phyloP scores from a whole-genome alignment of 345 rosid genomes.

The Citrus maxima region DNA sequence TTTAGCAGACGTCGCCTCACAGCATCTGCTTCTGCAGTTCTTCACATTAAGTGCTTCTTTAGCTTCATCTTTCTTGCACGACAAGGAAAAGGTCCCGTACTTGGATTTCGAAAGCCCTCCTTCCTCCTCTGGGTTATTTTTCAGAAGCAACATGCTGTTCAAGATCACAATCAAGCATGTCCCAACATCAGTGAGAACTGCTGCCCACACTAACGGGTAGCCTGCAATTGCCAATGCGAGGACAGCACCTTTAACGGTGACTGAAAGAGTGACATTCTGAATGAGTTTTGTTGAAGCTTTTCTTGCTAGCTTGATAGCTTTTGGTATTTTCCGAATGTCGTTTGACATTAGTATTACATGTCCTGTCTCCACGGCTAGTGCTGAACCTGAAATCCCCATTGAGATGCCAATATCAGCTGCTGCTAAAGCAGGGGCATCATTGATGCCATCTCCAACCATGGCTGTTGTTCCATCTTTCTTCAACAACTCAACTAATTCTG shows the following conservation, averaged over 20 bases:
- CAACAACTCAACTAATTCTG: conserved; percentile 17
- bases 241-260: conserved; percentile 57
- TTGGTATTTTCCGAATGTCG: conserved; percentile 69
- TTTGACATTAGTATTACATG: conserved; percentile 79
- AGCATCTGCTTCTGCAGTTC: neutral
- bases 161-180: conserved; percentile 73
- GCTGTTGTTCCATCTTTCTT: conserved; percentile 58
- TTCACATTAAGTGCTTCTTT: neutral
- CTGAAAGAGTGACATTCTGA: conserved; percentile 58
- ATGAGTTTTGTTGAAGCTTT: conserved; percentile 62
- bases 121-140: neutral
- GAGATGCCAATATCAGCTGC: conserved; percentile 84
- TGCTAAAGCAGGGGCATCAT: conserved; percentile 94
- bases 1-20: neutral
- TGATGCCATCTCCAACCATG: conserved; percentile 91
- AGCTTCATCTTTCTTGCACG: too few relatives aligned
- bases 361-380: conserved; percentile 83
- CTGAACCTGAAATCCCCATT: conserved; percentile 88
- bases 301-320: conserved; percentile 54
- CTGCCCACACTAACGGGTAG: conserved; percentile 80
- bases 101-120: neutral
- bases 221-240: conserved; percentile 74
- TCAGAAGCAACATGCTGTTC: conserved; percentile 74
- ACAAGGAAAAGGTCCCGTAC: neutral
- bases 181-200: conserved; percentile 85